Conservation (phyloP, 2,329 filamentous ascomycete genomes). For the Ascosphaera acerosa region DNA sequence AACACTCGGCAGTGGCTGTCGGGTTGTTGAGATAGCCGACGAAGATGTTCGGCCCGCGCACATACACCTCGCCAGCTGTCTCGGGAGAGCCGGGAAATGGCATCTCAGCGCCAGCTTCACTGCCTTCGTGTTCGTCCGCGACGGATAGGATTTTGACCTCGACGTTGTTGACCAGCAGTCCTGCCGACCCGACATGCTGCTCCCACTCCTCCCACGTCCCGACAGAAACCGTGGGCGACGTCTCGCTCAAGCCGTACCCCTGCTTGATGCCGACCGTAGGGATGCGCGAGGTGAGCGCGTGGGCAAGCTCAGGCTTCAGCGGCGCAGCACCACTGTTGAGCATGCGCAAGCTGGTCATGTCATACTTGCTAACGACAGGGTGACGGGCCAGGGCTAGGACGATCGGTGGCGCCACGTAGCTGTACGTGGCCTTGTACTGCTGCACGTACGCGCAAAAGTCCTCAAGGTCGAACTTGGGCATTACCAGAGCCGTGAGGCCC, state of each 20-base stretch:
- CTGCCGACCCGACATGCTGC: conserved; percentile 50
- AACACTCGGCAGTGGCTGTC: conserved; percentile 28
- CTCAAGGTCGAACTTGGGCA: conserved; percentile 61
- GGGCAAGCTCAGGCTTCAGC: conserved; percentile 53
- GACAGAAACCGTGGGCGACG: conserved; percentile 50
- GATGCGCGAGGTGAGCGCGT: conserved; percentile 47
- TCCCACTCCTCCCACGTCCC: conserved; percentile 56
- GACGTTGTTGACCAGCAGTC: conserved; percentile 52
- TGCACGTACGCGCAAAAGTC: conserved; percentile 55
- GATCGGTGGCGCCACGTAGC: conserved; percentile 65
- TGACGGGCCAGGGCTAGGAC: conserved; percentile 58
- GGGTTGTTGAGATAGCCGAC: conserved; percentile 35
- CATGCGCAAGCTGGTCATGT: conserved; percentile 55
- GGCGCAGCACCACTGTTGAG: conserved; percentile 76
- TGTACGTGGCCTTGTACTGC: conserved; percentile 46
- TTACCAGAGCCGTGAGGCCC: conserved; percentile 41
- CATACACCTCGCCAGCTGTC: conserved; percentile 42
- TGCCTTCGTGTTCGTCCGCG: conserved; percentile 22
- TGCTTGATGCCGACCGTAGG: conserved; percentile 57
- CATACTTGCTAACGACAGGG: conserved; percentile 52
- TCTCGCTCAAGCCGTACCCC: conserved; percentile 77
- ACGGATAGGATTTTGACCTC: conserved; percentile 51
- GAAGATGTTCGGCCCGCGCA: conserved; percentile 39
- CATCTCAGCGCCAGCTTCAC: conserved; percentile 25
- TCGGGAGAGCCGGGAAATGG: conserved; percentile 19